Evolutionary conservation across 2,329 filamentous ascomycete genomes (phyloP), one percentile per base, ranked within the genome.

Genomic region (Botrytis porri): DNA sequence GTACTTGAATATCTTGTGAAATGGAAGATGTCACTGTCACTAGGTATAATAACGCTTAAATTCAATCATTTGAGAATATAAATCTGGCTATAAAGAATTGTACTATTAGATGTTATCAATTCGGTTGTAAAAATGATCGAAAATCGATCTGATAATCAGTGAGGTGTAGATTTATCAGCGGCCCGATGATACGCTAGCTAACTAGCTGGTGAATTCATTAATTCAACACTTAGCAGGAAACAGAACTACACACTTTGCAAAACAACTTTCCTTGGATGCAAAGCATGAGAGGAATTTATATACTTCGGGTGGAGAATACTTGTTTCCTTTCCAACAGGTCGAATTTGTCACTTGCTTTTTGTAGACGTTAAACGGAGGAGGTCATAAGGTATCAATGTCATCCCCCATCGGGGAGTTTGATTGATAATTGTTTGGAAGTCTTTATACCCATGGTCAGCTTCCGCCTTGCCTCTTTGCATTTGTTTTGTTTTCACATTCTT

Each of bases 271-370:
- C 16, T 54, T 9, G 3, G 18, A 29, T 57, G 3, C 1, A 57
- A 57, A 2, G 5, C 18, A 8, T 8, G 14, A 18, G n/a, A 29
- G 14, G 3, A 57, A 29, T 29, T 18, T 57, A 57, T 29, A 57
- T 29, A 29, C 14, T 16, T 8, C 1, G 51, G n/a, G 14, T 29
- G 14, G 0, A 29, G n/a, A 9, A 9, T 1, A 29, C 3, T n/a
- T 54, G 2, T 32, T 8, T 4, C 1, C 5, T 29, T 54, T 29
- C n/a, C 1, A 14, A 54, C 1, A 18, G 14, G 25, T 54, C 25
- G 12, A n/a, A n/a, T n/a, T n/a, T n/a, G 12, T 5, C 2, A 14
- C 48, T n/a, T 54, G 3, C 1, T 8, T 7, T 7, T 54, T 14
- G 25, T 12, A 54, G 48, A n/a, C 12, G 3, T 7, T n/a, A n/a